Base-by-base conservation (phyloP, 768 basidiomycete genomes). In the Tubosaeta sp. region DNA sequence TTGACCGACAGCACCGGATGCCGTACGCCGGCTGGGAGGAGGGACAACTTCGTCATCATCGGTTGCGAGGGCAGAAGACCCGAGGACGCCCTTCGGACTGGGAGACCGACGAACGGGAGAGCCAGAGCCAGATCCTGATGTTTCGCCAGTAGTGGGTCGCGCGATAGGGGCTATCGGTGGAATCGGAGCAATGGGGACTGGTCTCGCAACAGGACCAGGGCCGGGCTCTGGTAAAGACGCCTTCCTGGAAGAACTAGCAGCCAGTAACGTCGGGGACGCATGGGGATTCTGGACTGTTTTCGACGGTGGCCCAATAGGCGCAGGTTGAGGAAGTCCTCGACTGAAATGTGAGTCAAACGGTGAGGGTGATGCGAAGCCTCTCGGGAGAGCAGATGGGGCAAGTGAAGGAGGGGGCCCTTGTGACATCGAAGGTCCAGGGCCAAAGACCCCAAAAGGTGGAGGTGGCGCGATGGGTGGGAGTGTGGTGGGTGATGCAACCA, bases 11-110 rank as follows among this genome's bases (percentile, higher is more conserved):
- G 70, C 69, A 42, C 72, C 69, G 33, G 67, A 68, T 1, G 65
- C 71, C 37, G 66, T 68, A 8, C 79, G 72, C 44, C 81, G 67
- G 34, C 79, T 71, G 7, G 76, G 74, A 16, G 76, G 70, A 37
- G 76, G 69, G 14, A 91, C 79, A 11, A 90, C 85, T 63, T 91
- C 88, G 64, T 91, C 89, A 54, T 88, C 88, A 54, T 89, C 88
- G 13, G 87, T 81, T 3, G 83, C 81, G 17, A 91, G 76, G 17
- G 89, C 88, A 5, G 85, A 85, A 13, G 88, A 90, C 12, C 89
- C 89, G 7, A 90, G 73, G 33, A 84, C 71, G 37, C 83, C 82
- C 63, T 89, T 90, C 9, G 79, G 79, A 54, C 77, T 79, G 5
- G 78, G 76, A 33, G 79, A 77, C 10, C 77, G 74, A 42, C 74